A percentile compares a stretch with the other conserved stretches of the same genome.
Evolutionary conservation across 257 asterid species (phyloP).

Genomic region (Forsythia suspensa): DNA sequence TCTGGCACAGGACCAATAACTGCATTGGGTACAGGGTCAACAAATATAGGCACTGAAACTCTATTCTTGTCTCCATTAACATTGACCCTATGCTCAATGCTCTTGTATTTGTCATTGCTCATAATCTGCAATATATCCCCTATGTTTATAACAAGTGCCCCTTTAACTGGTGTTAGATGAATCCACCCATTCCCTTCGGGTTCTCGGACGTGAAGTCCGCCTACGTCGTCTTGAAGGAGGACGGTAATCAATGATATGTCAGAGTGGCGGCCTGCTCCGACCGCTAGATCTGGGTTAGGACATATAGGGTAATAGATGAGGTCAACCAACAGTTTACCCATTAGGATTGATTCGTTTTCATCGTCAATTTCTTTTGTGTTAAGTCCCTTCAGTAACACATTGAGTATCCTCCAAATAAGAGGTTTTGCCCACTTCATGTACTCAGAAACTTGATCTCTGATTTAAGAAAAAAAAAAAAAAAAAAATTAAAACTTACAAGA

Average conservation of each 20-base stretch:
- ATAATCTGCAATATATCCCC: conserved; percentile 52
- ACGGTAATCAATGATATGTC: conserved; percentile 50
- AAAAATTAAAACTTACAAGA: too few relatives aligned
- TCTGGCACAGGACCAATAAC: conserved; percentile 43
- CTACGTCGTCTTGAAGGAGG: conserved; percentile 60
- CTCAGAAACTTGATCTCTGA: conserved; percentile 50
- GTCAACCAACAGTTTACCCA: conserved; percentile 34
- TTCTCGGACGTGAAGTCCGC: conserved; percentile 52
- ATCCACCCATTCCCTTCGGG: conserved; percentile 36
- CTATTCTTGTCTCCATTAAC: conserved; percentile 34
- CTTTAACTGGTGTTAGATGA: conserved; percentile 46
- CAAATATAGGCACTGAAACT: conserved; percentile 53
- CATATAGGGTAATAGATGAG: conserved; percentile 50
- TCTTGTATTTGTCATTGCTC: conserved; percentile 56
- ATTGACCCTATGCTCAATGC: conserved; percentile 56
- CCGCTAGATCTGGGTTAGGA: conserved; percentile 44
- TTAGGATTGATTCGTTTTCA: conserved; percentile 33
- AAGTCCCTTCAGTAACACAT: conserved; percentile 38
- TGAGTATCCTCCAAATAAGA: conserved; percentile 36
- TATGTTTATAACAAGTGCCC: conserved; percentile 46
- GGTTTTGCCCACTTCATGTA: conserved; percentile 46
- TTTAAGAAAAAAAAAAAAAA: too few relatives aligned
- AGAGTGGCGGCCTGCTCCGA: conserved; percentile 56
- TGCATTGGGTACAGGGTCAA: conserved; percentile 38
- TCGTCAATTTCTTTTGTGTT: conserved; percentile 38